phyloP scores from a whole-genome alignment of 2,329 filamentous ascomycete species.

The Metarhizium rileyi region DNA sequence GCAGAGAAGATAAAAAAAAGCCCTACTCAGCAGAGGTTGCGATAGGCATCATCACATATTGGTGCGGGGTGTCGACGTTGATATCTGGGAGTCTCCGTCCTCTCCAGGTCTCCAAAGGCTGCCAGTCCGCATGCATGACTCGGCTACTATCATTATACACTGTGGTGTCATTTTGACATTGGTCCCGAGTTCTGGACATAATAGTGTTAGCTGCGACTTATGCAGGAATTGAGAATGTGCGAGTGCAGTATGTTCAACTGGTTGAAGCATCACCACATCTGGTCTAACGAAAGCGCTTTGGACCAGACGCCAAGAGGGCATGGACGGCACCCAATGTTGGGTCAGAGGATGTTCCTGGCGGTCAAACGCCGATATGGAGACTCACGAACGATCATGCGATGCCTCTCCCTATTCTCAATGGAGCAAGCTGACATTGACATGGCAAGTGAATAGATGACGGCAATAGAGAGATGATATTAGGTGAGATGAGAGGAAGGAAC shows the following conservation, averaged over 20 bases:
- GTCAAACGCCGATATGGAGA: background rate
- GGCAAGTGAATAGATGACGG: no score
- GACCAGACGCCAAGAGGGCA: background rate
- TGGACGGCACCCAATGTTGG: background rate
- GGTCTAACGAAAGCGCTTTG: background rate
- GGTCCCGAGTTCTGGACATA: background rate
- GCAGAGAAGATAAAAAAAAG: background rate
- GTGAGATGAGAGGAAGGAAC: no score
- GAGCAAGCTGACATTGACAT: no score
- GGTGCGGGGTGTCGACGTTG: background rate
- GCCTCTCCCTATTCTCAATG: no score
- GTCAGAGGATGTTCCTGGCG: background rate
- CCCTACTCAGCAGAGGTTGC: background rate
- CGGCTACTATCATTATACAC: no score
- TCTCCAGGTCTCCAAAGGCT: no score
- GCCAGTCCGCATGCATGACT: no score
- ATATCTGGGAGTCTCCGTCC: background rate
- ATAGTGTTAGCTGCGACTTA: background rate
- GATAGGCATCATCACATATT: background rate
- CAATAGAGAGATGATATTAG: no score
- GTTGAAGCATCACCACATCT: background rate
- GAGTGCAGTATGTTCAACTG: background rate
- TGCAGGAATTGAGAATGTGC: background rate
- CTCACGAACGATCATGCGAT: background rate
- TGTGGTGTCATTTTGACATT: no score